phyloP scores from a whole-genome alignment of 371 early-diverging fungal species.

The Rhizopus sp. region DNA sequence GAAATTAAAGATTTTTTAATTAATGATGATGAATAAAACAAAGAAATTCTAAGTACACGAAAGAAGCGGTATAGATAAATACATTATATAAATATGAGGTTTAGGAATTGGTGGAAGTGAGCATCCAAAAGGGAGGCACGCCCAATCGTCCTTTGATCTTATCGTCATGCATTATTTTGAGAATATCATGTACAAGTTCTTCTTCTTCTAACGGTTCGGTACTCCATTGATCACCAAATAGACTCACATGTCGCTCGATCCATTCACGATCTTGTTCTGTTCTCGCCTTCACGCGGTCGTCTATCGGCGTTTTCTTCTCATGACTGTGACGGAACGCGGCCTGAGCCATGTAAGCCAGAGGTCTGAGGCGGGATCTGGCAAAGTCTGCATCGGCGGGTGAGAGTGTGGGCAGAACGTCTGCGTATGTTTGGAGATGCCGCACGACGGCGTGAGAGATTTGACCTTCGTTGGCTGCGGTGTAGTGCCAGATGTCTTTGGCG shows the following conservation, averaged over 20 bases:
- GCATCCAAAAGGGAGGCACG: slow-evolving; percentile 39
- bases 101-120: slow-evolving; percentile 17
- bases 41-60: background rate
- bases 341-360: slow-evolving; percentile 37
- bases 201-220: slow-evolving; percentile 3
- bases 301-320: slow-evolving; percentile 10
- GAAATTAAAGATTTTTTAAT: slow-evolving; percentile 62
- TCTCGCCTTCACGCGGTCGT: slow-evolving; percentile 7
- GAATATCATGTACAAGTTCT: slow-evolving; percentile 15
- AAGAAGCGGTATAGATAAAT: slow-evolving; percentile 2
- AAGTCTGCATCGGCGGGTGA: slow-evolving; percentile 21
- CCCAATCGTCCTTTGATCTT: slow-evolving; percentile 32
- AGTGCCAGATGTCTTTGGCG: slow-evolving; percentile 43
- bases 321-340: slow-evolving; percentile 31
- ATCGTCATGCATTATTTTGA: slow-evolving; percentile 29
- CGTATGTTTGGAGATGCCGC: slow-evolving; percentile 23
- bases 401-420: slow-evolving; percentile 10
- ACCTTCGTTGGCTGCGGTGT: slow-evolving; percentile 28
- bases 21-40: slow-evolving; percentile 41
- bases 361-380: slow-evolving; percentile 22
- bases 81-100: slow-evolving; percentile 1
- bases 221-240: slow-evolving; percentile 31
- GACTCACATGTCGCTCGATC: slow-evolving; percentile 22
- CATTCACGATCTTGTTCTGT: slow-evolving; percentile 24
- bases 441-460: slow-evolving; percentile 34